A percentile compares a stretch with the other conserved stretches of the same genome.
Evolutionary conservation across 176 grass and related monocot genomes (phyloP).

Genomic region (Oryza longistaminata): DNA sequence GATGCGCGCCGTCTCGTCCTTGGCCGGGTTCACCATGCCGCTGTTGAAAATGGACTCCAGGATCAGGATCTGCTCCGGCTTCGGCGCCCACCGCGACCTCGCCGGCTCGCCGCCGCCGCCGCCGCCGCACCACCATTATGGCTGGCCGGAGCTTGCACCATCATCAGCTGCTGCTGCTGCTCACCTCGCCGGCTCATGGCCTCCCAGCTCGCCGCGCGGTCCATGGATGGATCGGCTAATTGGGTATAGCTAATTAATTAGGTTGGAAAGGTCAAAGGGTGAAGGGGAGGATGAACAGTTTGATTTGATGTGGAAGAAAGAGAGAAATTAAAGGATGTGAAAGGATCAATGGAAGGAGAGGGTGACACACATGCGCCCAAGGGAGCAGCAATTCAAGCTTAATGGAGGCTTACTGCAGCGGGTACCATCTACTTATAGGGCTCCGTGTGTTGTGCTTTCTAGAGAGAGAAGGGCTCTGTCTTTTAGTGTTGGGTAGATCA

Average conservation of each 20-base stretch:
- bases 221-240: constrained; percentile 24
- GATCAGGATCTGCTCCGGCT: constrained; percentile 62
- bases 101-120: constrained; percentile 12
- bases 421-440: constrained; percentile 40
- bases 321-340: background rate
- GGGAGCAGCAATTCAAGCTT: background rate
- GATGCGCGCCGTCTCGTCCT: constrained; percentile 54
- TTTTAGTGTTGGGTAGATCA: constrained; percentile 10
- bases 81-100: constrained; percentile 51
- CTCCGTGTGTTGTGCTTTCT: background rate
- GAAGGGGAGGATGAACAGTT: constrained; percentile 4
- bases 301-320: constrained; percentile 31
- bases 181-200: no score
- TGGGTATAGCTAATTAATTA: background rate
- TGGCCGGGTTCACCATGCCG: constrained; percentile 59
- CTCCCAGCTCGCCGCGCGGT: background rate
- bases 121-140: background rate
- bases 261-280: constrained; percentile 26
- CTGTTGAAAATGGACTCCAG: constrained; percentile 66
- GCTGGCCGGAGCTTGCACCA: constrained; percentile 11
- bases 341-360: constrained; percentile 27
- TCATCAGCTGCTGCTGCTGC: no score
- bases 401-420: constrained; percentile 22
- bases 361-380: background rate
- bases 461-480: background rate